phyloP scores from a whole-genome alignment of 176 grass and related monocot species.

The Zea mays region Zm-B73-REFERENCE-NAM-5.0 NC_050097.1:168532001-168532500 shows the following conservation, averaged over 20 bases:
- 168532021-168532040: constrained; percentile 93
- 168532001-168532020: constrained; percentile 97
- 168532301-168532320: neutral
- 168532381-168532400: constrained; percentile 72
- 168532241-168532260: neutral
- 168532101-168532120: constrained; percentile 86
- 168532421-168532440: constrained; percentile 97
- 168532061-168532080: constrained; percentile 86
- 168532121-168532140: constrained; percentile 98
- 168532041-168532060: constrained; percentile 99
- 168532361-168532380: constrained; percentile 85
- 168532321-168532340: neutral
- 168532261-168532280: neutral
- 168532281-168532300: neutral
- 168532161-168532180: constrained; percentile 98
- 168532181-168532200: constrained; percentile 89
- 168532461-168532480: constrained; percentile 57
- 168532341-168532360: constrained; percentile 80
- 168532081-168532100: constrained; percentile 76
- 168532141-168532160: constrained; percentile 99
- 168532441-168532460: constrained; percentile 66
- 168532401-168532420: constrained; percentile 93
- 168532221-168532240: neutral
- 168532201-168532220: neutral
- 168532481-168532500: neutral